Percentiles rank a stretch among this genome's conserved stretches.
phyloP scores from a whole-genome alignment of 2,329 filamentous ascomycete species.

The Neopestalotiopsis rosae region DNA sequence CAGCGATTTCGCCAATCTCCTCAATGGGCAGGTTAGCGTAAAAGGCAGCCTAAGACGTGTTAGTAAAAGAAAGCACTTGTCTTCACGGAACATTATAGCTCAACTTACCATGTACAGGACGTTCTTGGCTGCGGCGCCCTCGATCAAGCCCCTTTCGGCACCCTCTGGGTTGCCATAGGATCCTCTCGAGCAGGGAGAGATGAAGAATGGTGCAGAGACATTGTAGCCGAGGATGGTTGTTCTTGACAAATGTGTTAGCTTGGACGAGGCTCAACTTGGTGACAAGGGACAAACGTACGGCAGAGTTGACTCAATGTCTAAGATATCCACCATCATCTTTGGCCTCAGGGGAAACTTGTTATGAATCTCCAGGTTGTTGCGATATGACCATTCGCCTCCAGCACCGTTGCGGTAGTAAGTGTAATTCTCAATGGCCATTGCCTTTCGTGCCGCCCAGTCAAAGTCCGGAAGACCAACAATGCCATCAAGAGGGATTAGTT shows the following conservation, averaged over 20 bases:
- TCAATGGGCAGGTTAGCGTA: constrained; percentile 41
- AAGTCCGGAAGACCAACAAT: constrained; percentile 61
- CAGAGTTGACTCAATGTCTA: constrained; percentile 45
- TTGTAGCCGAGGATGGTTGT: constrained; percentile 59
- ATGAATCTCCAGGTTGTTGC: constrained; percentile 62
- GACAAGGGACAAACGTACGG: constrained; percentile 27
- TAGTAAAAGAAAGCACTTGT: not conserved
- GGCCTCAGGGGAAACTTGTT: constrained; percentile 53
- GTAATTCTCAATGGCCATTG: constrained; percentile 52
- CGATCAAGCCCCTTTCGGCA: constrained; percentile 55
- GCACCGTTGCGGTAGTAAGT: constrained; percentile 63
- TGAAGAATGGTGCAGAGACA: constrained; percentile 61
- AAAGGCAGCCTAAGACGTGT: constrained; percentile 35
- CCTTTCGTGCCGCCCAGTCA: constrained; percentile 55
- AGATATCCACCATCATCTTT: constrained; percentile 56
- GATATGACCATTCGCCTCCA: constrained; percentile 60
- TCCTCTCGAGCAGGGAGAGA: constrained; percentile 53
- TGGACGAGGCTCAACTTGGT: too few relatives aligned
- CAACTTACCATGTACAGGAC: constrained; percentile 54
- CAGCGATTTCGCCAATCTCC: constrained; percentile 43
- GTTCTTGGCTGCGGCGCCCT: constrained; percentile 50
- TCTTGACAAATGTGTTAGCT: constrained; percentile 27
- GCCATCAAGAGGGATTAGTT: constrained; percentile 47
- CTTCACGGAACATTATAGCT: not conserved
- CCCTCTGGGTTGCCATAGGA: constrained; percentile 47